Base-by-base conservation (phyloP, 345 rosid genomes). In the Brassica carinata region DNA sequence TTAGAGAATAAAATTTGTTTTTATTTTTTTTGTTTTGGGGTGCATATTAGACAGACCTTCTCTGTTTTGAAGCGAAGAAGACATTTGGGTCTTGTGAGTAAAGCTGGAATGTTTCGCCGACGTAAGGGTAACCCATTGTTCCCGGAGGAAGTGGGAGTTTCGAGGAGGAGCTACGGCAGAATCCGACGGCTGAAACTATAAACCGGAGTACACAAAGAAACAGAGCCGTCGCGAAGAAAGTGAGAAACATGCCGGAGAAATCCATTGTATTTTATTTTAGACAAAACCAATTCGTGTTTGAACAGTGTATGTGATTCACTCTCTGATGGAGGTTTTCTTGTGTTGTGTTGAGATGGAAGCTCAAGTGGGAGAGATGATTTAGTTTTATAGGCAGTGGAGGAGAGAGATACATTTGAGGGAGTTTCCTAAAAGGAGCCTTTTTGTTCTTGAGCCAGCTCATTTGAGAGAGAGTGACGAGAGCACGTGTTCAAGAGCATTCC, bases 21-120 rank as follows among this genome's bases (percentile, higher is more conserved):
- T 58, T 14, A 18, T n/a, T 15, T 7, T 29, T 18, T 36, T 8
- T 7, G 5, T 1, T 64, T 23, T 23, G 14, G 30, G 8, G 58
- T 53, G 58, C 18, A 53, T 26, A 71, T 23, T 26, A 13, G 51
- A 90, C 94, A 13, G 51, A 90, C 94, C 90, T 92, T 38, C 65
- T 86, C 17, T 85, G 84, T 77, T 94, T 94, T 0, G 89, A 83
- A 34, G 94, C 85, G 67, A 94, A 92, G 91, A 94, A 94, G 74
- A 87, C 86, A 83, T 89, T 90, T 5, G 98, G 98, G 92, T 94
- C 83, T 67, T 94, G 94, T 2, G 98, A 94, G 85, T 94, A 94
- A 78, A 94, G 92, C 33, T 94, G 93, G 40, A 92, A 89, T 8
- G 98, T 94, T 81, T 94, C 97, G 0, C 98, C 98, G 34, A 94